Conservation (phyloP, 371 early-diverging fungal species). For the Mucor mucedo region DNA sequence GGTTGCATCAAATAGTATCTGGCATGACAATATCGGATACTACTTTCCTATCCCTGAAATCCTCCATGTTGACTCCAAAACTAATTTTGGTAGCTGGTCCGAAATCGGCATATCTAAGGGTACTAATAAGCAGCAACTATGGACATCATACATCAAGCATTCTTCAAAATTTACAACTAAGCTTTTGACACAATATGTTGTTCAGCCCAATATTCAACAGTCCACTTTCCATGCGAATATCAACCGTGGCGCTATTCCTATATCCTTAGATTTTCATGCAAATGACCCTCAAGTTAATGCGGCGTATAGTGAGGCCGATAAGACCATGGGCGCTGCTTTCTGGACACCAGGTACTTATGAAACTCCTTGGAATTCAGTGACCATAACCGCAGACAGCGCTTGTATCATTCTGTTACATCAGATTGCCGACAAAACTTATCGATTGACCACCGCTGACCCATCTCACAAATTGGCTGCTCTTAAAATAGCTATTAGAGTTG, state of each 20-base stretch:
- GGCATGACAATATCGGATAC: conserved; percentile 39
- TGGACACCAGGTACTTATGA: conserved; percentile 31
- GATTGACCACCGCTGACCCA: conserved; percentile 32
- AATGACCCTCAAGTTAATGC: conserved; percentile 29
- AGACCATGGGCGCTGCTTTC: conserved; percentile 30
- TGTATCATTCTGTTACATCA: conserved; percentile 18
- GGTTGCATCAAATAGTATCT: conserved; percentile 15
- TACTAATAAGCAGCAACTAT: conserved; percentile 16
- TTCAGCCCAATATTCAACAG: conserved; percentile 27
- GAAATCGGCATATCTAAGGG: conserved; percentile 35
- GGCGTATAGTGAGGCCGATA: conserved; percentile 23
- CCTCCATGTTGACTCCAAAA: conserved; percentile 24
- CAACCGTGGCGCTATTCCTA: conserved; percentile 1
- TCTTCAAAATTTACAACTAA: not conserved
- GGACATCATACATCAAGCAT: conserved; percentile 31
- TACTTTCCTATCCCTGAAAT: conserved; percentile 22
- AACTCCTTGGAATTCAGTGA: conserved; percentile 23
- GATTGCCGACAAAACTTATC: conserved; percentile 1
- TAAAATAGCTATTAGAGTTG: conserved; percentile 19
- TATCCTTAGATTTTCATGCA: conserved; percentile 17
- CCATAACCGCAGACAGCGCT: conserved; percentile 11
- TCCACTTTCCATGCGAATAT: conserved; percentile 10
- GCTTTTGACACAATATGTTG: conserved; percentile 25
- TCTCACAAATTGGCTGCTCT: conserved; percentile 21
- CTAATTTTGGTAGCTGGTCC: conserved; percentile 23